phyloP scores from a whole-genome alignment of 805 yeast genomes.

The Lachancea mirantina region DNA sequence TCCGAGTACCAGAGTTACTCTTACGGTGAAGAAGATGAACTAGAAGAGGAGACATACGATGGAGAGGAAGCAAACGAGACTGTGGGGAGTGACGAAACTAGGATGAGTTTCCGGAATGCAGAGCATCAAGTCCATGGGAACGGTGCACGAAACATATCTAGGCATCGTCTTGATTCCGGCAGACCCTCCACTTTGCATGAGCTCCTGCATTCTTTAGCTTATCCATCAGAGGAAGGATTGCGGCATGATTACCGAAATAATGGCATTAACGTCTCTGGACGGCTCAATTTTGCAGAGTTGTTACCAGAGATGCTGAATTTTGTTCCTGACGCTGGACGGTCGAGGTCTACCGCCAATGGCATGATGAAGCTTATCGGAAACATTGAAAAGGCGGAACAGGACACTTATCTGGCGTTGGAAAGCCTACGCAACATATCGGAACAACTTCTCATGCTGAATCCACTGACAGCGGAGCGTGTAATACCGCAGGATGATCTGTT shows the following conservation, averaged over 20 bases:
- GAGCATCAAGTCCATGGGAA: conserved; percentile 22
- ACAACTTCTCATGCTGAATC: conserved; percentile 60
- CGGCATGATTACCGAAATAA: conserved; percentile 4
- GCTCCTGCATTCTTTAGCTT: conserved; percentile 14
- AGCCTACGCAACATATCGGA: conserved; percentile 60
- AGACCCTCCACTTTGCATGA: conserved; percentile 10
- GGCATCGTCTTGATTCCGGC: conserved; percentile 7
- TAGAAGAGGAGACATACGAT: conserved; percentile 17
- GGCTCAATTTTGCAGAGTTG: conserved; percentile 29
- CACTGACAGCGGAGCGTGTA: conserved; percentile 50
- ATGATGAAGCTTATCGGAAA: conserved; percentile 24
- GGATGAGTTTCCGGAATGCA: no score
- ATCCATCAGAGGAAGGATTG: conserved; percentile 5
- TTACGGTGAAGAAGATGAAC: conserved; percentile 12
- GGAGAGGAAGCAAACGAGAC: conserved; percentile 26
- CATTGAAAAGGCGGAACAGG: conserved; percentile 34
- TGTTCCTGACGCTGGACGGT: conserved; percentile 21
- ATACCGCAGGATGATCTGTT: conserved; percentile 56
- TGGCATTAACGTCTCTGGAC: no score
- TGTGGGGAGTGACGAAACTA: no score
- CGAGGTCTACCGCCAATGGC: conserved; percentile 12
- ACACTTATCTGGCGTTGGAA: conserved; percentile 56
- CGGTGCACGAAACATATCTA: no score
- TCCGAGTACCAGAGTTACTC: conserved; percentile 20
- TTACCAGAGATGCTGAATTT: conserved; percentile 36